A percentile compares a stretch with the other conserved stretches of the same genome.
Evolutionary conservation across 768 basidiomycete species (phyloP).

Genomic region (Auricularia cornea): DNA sequence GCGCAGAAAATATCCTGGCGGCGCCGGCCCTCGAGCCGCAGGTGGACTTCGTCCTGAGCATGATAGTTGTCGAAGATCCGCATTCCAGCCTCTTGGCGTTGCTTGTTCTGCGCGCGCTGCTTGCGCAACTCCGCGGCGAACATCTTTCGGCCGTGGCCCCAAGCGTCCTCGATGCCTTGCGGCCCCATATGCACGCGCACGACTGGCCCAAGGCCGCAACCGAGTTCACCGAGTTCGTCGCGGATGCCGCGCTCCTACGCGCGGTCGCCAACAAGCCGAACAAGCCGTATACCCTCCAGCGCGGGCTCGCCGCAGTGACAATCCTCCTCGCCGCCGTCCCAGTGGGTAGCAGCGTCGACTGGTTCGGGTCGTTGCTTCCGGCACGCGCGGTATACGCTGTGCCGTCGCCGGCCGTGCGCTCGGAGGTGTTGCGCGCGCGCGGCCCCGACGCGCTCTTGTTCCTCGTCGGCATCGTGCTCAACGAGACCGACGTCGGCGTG

Average conservation of each 20-base stretch:
- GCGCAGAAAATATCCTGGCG: conserved; percentile 53
- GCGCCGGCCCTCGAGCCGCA: conserved; percentile 39
- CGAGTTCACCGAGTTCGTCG: conserved; percentile 28
- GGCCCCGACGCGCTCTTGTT: conserved; percentile 69
- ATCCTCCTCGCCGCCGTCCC: conserved; percentile 42
- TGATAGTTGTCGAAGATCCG: conserved; percentile 39
- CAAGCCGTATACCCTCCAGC: conserved; percentile 20
- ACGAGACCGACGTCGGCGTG: conserved; percentile 20
- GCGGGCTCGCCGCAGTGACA: conserved; percentile 31
- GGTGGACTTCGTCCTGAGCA: conserved; percentile 41
- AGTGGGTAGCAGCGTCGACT: conserved; percentile 49
- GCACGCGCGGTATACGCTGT: conserved; percentile 55
- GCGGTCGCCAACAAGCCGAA: conserved; percentile 51
- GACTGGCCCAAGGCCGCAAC: not conserved
- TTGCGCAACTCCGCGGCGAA: conserved; percentile 47
- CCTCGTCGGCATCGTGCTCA: conserved; percentile 60
- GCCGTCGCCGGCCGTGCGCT: conserved; percentile 51
- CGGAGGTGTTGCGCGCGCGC: conserved; percentile 56
- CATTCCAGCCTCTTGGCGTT: conserved; percentile 51
- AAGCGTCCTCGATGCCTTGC: conserved; percentile 39
- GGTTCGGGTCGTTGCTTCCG: conserved; percentile 53
- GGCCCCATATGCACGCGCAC: conserved; percentile 14
- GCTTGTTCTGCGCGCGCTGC: conserved; percentile 53
- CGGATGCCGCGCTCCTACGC: conserved; percentile 37
- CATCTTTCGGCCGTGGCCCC: conserved; percentile 49